These are phyloP conservation scores for Schoenoplectus triqueter DNA, from an alignment of 202 grass and related monocot species.

Conservation along the genomic window DNA sequence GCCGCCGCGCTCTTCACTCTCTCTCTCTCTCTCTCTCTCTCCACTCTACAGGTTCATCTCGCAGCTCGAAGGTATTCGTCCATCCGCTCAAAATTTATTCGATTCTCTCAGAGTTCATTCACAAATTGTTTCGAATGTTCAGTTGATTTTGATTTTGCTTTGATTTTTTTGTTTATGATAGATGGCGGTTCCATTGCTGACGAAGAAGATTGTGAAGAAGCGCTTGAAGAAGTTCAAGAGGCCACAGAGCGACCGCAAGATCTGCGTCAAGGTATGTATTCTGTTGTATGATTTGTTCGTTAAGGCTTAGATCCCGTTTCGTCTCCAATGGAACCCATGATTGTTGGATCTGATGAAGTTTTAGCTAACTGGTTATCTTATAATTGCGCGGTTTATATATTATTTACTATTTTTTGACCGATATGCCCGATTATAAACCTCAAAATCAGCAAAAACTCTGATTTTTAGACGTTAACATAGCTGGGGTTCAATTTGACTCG, in stretches of 20 bases:
- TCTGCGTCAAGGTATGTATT: conserved; percentile 55
- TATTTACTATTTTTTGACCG: neutral
- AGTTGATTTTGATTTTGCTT: neutral
- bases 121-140: neutral
- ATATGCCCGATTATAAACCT: too few species aligned
- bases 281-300: neutral
- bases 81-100: too few species aligned
- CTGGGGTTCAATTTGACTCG: neutral
- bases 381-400: neutral
- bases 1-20: conserved; percentile 33
- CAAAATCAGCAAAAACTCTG: too few species aligned
- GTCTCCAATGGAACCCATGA: neutral
- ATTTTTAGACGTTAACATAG: too few species aligned
- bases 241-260: conserved; percentile 77
- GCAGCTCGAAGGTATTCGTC: conserved; percentile 22
- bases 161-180: conserved; percentile 10
- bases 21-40: neutral
- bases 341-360: neutral
- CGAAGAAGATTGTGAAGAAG: conserved; percentile 87
- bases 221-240: conserved; percentile 87
- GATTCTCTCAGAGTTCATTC: neutral
- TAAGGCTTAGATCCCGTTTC: neutral
- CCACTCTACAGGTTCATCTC: neutral
- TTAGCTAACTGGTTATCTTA: neutral
- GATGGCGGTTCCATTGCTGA: conserved; percentile 69